These are phyloP conservation scores for Pichia sp. DNA, from an alignment of 1,139 yeast genomes.

Conservation along the genomic window DNA sequence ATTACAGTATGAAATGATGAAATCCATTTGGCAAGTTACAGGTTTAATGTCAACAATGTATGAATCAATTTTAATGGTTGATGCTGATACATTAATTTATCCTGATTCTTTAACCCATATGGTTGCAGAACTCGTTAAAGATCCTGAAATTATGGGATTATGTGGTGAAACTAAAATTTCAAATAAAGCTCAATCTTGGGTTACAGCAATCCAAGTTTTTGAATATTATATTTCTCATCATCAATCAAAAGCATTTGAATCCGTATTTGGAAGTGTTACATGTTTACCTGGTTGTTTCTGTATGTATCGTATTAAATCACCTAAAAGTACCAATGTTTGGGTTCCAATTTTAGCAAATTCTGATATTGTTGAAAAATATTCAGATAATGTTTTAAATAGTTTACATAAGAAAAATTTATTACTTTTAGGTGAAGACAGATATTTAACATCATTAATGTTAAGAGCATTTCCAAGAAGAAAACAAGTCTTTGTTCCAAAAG, in stretches of 20 bases:
- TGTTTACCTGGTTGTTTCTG: slow-evolving; percentile 98
- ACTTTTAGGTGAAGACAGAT: slow-evolving; percentile 91
- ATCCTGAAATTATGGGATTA: slow-evolving; percentile 87
- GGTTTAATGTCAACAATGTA: slow-evolving; percentile 85
- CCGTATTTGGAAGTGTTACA: slow-evolving; percentile 93
- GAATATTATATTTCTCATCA: slow-evolving; percentile 96
- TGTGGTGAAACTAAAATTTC: slow-evolving; percentile 97
- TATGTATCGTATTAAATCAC: slow-evolving; percentile 90
- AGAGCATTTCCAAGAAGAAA: slow-evolving; percentile 89
- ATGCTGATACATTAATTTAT: slow-evolving; percentile 90
- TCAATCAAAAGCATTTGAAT: slow-evolving; percentile 93
- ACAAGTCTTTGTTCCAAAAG: slow-evolving; percentile 87
- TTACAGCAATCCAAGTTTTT: slow-evolving; percentile 90
- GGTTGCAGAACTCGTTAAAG: slow-evolving; percentile 89
- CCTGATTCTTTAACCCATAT: slow-evolving; percentile 91
- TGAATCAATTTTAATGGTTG: slow-evolving; percentile 88
- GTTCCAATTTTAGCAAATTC: slow-evolving; percentile 95
- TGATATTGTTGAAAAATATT: slow-evolving; percentile 90
- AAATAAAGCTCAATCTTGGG: slow-evolving; percentile 84
- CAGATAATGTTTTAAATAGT: slow-evolving; percentile 83
- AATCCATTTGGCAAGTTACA: slow-evolving; percentile 76
- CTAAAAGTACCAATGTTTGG: slow-evolving; percentile 92
- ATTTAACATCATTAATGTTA: slow-evolving; percentile 81
- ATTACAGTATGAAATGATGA: slow-evolving; percentile 76
- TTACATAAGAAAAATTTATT: slow-evolving; percentile 85